Percentiles rank a stretch among this genome's conserved stretches.
Conservation (phyloP, 148 eudicot genomes). For the Cornus kousa region DNA sequence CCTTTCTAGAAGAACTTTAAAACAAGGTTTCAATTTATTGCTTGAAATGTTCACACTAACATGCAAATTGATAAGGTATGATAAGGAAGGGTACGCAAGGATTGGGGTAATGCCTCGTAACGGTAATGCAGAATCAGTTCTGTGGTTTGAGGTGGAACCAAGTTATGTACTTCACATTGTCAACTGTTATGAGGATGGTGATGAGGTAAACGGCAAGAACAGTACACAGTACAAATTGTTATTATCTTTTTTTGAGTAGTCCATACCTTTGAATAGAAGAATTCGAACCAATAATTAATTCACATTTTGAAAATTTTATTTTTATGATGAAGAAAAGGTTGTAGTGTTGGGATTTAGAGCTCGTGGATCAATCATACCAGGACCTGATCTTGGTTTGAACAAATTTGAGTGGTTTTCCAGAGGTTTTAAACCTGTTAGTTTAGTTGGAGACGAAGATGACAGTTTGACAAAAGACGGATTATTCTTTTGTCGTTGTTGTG, state of each 20-base stretch:
- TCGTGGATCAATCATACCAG: conserved; percentile 34
- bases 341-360: conserved; percentile 27
- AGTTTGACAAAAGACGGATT: conserved; percentile 14
- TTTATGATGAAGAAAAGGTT: not conserved
- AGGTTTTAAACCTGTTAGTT: conserved; percentile 20
- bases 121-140: conserved; percentile 20
- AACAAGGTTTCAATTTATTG: not conserved
- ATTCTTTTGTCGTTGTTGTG: conserved; percentile 28
- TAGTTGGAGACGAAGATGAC: conserved; percentile 3
- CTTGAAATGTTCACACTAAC: not conserved
- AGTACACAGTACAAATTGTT: not conserved
- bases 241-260: not conserved
- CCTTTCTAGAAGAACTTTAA: not conserved
- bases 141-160: conserved; percentile 20
- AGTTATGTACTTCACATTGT: conserved; percentile 18
- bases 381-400: conserved; percentile 38
- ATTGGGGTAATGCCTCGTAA: conserved; percentile 31
- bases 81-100: conserved; percentile 20
- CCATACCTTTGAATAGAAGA: not conserved
- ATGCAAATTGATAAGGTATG: conserved; percentile 16
- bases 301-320: not conserved
- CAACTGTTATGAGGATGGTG: conserved; percentile 26
- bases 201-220: conserved; percentile 12
- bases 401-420: conserved; percentile 43
- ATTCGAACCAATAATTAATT: too few relatives aligned